Evolutionary conservation across 495 filamentous ascomycete species (phyloP).

Genomic region (Jackrogersella minutella): DNA sequence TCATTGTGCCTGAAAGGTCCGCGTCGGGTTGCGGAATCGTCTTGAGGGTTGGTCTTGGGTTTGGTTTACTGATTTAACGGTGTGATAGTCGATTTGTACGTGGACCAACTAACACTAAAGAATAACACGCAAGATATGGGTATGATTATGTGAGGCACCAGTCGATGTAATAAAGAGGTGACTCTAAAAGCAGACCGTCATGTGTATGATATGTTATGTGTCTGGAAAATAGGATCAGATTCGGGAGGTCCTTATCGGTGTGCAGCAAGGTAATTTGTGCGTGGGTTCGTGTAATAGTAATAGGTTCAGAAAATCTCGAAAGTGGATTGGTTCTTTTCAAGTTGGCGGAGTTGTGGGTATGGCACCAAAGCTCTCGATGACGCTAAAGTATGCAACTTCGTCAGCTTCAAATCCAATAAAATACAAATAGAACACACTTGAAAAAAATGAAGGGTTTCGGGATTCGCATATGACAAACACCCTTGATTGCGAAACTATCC

Average conservation of each 20-base stretch:
- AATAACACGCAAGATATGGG: constrained; percentile 3
- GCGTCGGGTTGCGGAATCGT: neutral
- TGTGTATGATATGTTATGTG: neutral
- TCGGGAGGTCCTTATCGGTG: constrained; percentile 3
- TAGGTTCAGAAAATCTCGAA: constrained; percentile 12
- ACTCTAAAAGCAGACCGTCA: constrained; percentile 8
- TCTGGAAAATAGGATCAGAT: neutral
- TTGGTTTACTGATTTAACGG: neutral
- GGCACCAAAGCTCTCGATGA: constrained; percentile 16
- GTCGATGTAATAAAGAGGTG: neutral
- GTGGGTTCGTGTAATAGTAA: constrained; percentile 12
- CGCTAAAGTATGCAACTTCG: constrained; percentile 15
- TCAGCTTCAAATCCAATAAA: constrained; percentile 8
- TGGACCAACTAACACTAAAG: constrained; percentile 8
- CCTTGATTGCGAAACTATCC: neutral
- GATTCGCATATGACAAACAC: neutral
- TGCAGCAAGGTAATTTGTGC: constrained; percentile 10
- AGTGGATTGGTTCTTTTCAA: constrained; percentile 22
- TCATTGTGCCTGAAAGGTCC: constrained; percentile 45
- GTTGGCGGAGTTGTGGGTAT: constrained; percentile 31
- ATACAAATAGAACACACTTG: neutral
- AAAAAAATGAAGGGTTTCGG: neutral
- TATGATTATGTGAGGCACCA: constrained; percentile 2
- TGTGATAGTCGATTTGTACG: neutral
- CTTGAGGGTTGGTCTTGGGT: neutral